Evolutionary conservation across 1,139 yeast species (phyloP).

Genomic region (Kodamaea plutei): DNA sequence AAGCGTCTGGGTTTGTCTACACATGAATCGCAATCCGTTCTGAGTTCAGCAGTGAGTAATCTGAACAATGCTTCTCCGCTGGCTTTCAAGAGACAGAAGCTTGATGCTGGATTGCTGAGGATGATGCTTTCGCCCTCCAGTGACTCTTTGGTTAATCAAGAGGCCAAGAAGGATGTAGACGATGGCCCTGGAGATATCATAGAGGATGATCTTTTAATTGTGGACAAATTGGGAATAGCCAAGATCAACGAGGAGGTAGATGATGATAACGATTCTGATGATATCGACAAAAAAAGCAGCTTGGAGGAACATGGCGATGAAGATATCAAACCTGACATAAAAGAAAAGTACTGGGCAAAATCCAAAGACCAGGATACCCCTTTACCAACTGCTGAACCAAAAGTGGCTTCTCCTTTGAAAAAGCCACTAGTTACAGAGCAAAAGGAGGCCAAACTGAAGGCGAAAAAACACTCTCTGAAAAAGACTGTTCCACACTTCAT

Average conservation of each 20-base stretch:
- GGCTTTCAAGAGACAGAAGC: conserved; percentile 3
- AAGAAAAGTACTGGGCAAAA: neutral
- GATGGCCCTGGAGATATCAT: conserved; percentile 14
- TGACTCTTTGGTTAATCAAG: conserved; percentile 4
- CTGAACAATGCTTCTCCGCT: conserved; percentile 1
- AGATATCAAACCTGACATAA: neutral
- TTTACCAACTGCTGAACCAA: conserved; percentile 1
- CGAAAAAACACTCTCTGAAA: conserved; percentile 1
- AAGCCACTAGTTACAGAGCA: neutral
- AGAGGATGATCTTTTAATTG: conserved; percentile 18
- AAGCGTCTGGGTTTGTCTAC: conserved; percentile 2
- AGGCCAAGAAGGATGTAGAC: conserved; percentile 6
- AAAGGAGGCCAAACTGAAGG: neutral
- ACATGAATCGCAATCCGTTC: neutral
- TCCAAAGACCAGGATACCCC: conserved; percentile 1
- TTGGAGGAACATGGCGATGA: neutral
- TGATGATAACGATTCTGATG: conserved; percentile 13
- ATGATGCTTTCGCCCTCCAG: conserved; percentile 4
- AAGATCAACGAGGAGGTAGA: conserved; percentile 11
- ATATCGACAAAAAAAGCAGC: conserved; percentile 5
- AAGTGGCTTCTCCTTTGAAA: conserved; percentile 2
- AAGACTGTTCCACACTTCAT: conserved; percentile 7
- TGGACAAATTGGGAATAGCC: conserved; percentile 14
- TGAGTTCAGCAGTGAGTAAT: conserved; percentile 1
- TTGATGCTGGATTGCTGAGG: neutral